A percentile compares a stretch with the other conserved stretches of the same genome.
phyloP scores from a whole-genome alignment of 129 eudicot genomes.

The Mikania micrantha region DNA sequence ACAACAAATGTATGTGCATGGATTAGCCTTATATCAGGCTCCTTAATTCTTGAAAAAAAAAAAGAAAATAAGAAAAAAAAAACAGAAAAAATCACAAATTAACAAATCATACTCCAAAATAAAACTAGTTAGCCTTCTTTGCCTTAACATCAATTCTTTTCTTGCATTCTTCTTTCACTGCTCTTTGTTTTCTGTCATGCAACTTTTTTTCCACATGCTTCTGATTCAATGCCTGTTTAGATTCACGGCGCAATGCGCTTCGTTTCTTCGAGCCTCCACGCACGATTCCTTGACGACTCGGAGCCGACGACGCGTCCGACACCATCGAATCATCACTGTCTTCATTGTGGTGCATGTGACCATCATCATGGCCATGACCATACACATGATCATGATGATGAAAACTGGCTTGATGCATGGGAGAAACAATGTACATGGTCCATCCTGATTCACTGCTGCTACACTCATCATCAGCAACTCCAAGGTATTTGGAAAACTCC shows the following conservation, averaged over 20 bases:
- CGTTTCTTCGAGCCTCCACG: slow-evolving; percentile 20
- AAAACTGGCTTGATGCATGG: slow-evolving; percentile 29
- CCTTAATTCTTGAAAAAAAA: not conserved
- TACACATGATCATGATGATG: slow-evolving; percentile 12
- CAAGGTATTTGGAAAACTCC: slow-evolving; percentile 42
- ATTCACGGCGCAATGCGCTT: slow-evolving; percentile 20
- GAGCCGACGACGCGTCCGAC: slow-evolving; percentile 86
- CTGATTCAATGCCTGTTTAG: slow-evolving; percentile 26
- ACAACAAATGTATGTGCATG: slow-evolving; percentile 17
- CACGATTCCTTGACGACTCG: slow-evolving; percentile 31
- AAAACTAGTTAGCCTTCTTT: slow-evolving; percentile 27
- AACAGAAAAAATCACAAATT: slow-evolving; percentile 1
- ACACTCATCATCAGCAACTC: slow-evolving; percentile 49
- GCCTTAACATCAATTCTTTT: slow-evolving; percentile 23
- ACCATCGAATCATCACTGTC: slow-evolving; percentile 77
- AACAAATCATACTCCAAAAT: not conserved
- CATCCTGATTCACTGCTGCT: slow-evolving; percentile 91
- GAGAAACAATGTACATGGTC: slow-evolving; percentile 69
- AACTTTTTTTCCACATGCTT: slow-evolving; percentile 40
- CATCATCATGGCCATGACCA: slow-evolving; percentile 10
- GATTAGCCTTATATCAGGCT: slow-evolving; percentile 12
- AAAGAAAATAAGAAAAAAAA: not conserved
- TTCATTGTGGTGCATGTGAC: slow-evolving; percentile 25
- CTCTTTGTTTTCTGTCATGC: slow-evolving; percentile 29
- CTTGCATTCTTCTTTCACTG: slow-evolving; percentile 29